Base-by-base conservation (phyloP, 2,329 filamentous ascomycete species). In the Cordyceps militaris region DNA sequence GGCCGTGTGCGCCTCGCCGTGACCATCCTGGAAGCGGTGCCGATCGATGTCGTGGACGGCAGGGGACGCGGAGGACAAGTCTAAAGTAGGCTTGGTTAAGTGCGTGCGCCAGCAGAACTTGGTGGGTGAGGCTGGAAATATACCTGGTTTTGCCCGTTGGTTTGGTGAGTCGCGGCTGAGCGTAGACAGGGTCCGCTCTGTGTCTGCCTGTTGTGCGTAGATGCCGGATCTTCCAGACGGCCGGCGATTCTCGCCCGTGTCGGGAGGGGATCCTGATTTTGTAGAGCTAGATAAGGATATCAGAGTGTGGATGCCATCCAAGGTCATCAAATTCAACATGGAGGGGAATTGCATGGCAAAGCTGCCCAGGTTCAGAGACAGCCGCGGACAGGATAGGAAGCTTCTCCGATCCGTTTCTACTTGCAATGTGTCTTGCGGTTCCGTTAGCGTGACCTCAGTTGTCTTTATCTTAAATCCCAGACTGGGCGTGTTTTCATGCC, bases 361-460 rank as follows among this genome's bases (percentile, higher is more conserved):
- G 7, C 58, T 59, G 7, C 64, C 68, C 3, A 72, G 63, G 52
- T 72, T 65, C 24, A 72, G 63, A 4, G 70, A 72, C 23, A 72
- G 60, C 1, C 70, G 66, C 16, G 67, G 66, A 50, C 65, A 69
- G 21, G 56, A 34, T 7, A 48, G 28, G 24, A 56, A 56, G 26
- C 54, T 56, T 3, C 46, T 49, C 8, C 44, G 54, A 16, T 36
- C 34, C 34, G 34, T 13, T 16, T 36, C 34, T 36, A 13, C 34
- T 4, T 36, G 34, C 34, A 16, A 13, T 10, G n/a, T n/a, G n/a
- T n/a, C n/a, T n/a, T n/a, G n/a, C n/a, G n/a, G n/a, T n/a, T n/a
- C n/a, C n/a, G n/a, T n/a, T n/a, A n/a, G n/a, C n/a, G n/a, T n/a
- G n/a, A n/a, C n/a, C n/a, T n/a, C n/a, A n/a, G n/a, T n/a, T n/a